These are phyloP conservation scores for Nissolia schottii DNA, from an alignment of 306 rosid genomes.

Conservation along the genomic window DNA sequence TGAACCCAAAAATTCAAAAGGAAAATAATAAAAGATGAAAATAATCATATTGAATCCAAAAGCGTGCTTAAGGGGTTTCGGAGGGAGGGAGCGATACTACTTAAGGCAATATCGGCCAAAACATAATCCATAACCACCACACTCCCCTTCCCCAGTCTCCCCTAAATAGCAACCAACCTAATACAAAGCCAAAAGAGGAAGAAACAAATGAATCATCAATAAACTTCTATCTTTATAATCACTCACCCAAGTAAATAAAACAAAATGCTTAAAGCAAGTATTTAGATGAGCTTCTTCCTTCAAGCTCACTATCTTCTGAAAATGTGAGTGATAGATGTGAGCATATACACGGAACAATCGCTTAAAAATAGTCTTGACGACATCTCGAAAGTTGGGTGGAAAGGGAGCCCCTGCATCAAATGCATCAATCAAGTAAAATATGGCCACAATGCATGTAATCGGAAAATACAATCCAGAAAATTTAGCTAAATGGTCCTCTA, in stretches of 20 bases:
- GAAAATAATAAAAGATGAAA: not conserved
- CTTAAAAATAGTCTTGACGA: constrained; percentile 78
- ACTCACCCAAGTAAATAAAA: constrained; percentile 82
- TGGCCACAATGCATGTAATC: not conserved
- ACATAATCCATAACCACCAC: not conserved
- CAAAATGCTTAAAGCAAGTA: constrained; percentile 93
- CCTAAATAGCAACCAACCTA: not conserved
- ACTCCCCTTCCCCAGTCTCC: too few relatives aligned
- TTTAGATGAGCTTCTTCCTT: constrained; percentile 94
- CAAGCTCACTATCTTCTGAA: constrained; percentile 74
- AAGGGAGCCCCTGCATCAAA: constrained; percentile 65
- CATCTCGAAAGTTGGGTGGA: constrained; percentile 69
- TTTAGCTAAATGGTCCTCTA: not conserved
- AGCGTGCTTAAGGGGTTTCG: too few relatives aligned
- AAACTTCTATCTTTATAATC: not conserved
- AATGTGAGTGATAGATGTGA: constrained; percentile 81
- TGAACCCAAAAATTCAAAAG: not conserved
- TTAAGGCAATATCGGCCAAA: too few relatives aligned
- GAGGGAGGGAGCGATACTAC: too few relatives aligned
- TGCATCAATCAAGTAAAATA: not conserved
- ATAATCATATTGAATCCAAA: not conserved
- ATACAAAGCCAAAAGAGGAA: not conserved
- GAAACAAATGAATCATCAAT: not conserved
- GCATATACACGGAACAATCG: constrained; percentile 88
- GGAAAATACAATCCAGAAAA: not conserved